phyloP scores from a whole-genome alignment of 2,329 filamentous ascomycete genomes.

The Ophiocordyceps sinensis region DNA sequence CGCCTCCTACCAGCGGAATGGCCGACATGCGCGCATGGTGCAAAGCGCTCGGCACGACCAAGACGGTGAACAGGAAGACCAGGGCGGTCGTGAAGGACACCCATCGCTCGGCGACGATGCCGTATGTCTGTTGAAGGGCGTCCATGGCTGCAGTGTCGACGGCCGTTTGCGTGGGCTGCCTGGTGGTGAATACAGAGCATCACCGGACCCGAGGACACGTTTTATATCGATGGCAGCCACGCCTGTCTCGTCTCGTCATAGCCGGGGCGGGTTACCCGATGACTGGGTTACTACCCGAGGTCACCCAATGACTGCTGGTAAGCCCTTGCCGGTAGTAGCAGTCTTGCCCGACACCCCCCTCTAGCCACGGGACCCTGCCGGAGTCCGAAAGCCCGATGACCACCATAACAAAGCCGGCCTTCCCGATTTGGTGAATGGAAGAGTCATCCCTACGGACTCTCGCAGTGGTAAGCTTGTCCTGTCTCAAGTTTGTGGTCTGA shows the following conservation, averaged over 20 bases:
- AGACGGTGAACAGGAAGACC: neutral
- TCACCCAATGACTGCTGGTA: no score
- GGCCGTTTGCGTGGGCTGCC: neutral
- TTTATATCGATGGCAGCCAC: neutral
- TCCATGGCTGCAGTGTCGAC: neutral
- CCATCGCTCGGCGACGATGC: neutral
- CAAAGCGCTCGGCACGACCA: neutral
- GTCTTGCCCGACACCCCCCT: neutral
- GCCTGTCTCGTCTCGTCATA: no score
- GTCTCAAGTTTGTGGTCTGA: no score
- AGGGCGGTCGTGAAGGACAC: neutral
- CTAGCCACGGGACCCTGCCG: neutral
- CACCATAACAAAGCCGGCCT: neutral
- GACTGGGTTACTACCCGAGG: no score
- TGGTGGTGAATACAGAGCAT: neutral
- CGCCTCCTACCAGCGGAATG: neutral
- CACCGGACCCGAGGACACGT: neutral
- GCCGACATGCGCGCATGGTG: neutral
- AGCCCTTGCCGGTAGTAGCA: neutral
- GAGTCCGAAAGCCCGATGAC: neutral
- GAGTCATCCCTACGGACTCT: no score
- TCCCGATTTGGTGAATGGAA: no score
- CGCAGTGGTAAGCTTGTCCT: no score
- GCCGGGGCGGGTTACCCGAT: neutral
- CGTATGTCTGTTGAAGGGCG: neutral